Evolutionary conservation across 768 basidiomycete genomes (phyloP).

Genomic region (Tylopilus cervinicoccineus): DNA sequence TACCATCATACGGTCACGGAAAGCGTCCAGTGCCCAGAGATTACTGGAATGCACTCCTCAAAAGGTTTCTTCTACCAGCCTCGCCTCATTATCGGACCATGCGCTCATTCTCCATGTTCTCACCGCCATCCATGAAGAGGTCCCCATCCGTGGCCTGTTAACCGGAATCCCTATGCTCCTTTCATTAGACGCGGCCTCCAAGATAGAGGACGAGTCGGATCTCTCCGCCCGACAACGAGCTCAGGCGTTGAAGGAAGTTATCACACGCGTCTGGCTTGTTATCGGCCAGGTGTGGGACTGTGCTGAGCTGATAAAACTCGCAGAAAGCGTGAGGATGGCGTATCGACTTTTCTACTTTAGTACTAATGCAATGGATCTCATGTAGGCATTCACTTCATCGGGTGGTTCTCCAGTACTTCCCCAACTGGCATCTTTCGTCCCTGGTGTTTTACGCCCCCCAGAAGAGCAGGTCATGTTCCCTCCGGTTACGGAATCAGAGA

Average conservation of each 20-base stretch:
- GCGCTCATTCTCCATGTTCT: conserved; percentile 66
- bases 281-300: conserved; percentile 74
- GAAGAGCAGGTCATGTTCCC: conserved; percentile 44
- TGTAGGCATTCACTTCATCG: conserved; percentile 45
- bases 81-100: conserved; percentile 73
- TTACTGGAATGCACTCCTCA: conserved; percentile 48
- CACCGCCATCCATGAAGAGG: conserved; percentile 57
- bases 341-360: conserved; percentile 11
- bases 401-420: conserved; percentile 38
- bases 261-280: conserved; percentile 61
- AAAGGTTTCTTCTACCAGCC: conserved; percentile 38
- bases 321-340: conserved; percentile 48
- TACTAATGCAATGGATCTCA: conserved; percentile 13
- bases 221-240: conserved; percentile 40
- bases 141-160: conserved; percentile 73
- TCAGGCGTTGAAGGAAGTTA: conserved; percentile 55
- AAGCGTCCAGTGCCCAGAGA: conserved; percentile 50
- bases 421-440: conserved; percentile 29
- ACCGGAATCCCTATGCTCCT: conserved; percentile 84
- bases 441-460: conserved; percentile 42
- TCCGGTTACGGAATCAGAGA: conserved; percentile 19
- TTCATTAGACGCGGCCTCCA: conserved; percentile 58
- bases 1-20: conserved; percentile 50
- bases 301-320: conserved; percentile 46
- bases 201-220: conserved; percentile 39